phyloP scores from a whole-genome alignment of 495 filamentous ascomycete species.

The Daldinia bambusicola region DNA sequence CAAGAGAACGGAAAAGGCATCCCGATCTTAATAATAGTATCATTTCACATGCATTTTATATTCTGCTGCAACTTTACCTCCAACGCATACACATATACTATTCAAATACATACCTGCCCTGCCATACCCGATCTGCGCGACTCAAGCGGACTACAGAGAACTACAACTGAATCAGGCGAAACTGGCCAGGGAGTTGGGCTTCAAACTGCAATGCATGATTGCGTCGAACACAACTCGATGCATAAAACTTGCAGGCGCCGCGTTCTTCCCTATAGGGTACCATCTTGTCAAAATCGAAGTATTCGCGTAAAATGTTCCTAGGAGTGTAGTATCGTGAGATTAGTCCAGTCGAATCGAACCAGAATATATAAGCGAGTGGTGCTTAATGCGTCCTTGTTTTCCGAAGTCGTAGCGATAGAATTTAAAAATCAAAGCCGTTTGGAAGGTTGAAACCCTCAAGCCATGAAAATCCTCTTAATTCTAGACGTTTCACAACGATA shows the following conservation, averaged over 20 bases:
- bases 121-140: slow-evolving; percentile 36
- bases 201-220: slow-evolving; percentile 46
- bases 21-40: slow-evolving; percentile 4
- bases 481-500: slow-evolving; percentile 6
- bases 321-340: slow-evolving; percentile 15
- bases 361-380: slow-evolving; percentile 14
- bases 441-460: slow-evolving; percentile 4
- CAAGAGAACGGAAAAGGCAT: background rate
- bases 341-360: slow-evolving; percentile 22
- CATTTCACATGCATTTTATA: slow-evolving; percentile 1
- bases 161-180: slow-evolving; percentile 43
- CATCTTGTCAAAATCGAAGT: slow-evolving; percentile 15
- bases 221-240: slow-evolving; percentile 38
- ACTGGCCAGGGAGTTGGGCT: slow-evolving; percentile 45
- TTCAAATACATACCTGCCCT: slow-evolving; percentile 21
- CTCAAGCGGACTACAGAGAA: slow-evolving; percentile 30
- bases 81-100: background rate
- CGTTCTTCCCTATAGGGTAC: slow-evolving; percentile 41
- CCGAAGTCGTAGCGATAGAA: slow-evolving; percentile 10
- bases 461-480: slow-evolving; percentile 9
- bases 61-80: slow-evolving; percentile 1
- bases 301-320: slow-evolving; percentile 12
- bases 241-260: slow-evolving; percentile 35
- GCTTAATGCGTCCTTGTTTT: slow-evolving; percentile 20
- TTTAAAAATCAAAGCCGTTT: background rate